Evolutionary conservation across 352 stramenopile species (phyloP), one percentile per base, ranked within the genome.

Genomic region (Phytophthora pinifolia): DNA sequence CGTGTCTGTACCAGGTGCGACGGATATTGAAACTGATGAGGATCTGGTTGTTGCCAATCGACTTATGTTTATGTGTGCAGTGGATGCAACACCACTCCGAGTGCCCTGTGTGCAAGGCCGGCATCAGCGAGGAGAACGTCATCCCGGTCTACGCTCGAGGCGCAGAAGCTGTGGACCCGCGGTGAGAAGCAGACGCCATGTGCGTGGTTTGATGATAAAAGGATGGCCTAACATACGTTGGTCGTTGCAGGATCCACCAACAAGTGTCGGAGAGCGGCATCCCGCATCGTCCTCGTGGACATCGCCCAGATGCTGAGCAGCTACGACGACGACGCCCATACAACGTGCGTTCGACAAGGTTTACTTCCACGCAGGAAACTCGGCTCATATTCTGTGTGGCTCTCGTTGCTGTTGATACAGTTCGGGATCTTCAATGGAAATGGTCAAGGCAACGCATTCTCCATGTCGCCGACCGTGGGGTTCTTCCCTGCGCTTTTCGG

Each of bases 51-150:
- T 20, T 43, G 18, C 29, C 48, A 39, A 9, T 37, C 7, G 10
- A 53, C 15, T 69, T 35, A 37, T 37, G 34, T 14, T 30, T 13
- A 7, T 8, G 1, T 39, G 9, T 62, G 44, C 34, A 89, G 73
- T 92, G 82, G 82, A 88, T 92, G 72, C 65, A 71, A 51, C 76
- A 76, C 22, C 87, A 91, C 48, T 83, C 75, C 29, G 83, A 95
- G 58, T 97, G 89, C 36, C 89, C 89, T 7, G 87, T 97, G 51
- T 97, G 89, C 76, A 97, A 97, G 59, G 89, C 88, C 29, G 87
- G 87, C 38, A 87, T 96, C 27, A 94, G 79, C 29, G 76, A 88
- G 38, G 86, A 93, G 27, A 97, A 96, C 46, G 84, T 97, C 17
- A 90, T 97, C 42, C 88, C 88, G 0, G 79, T 97, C 5, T 97